These are phyloP conservation scores for Actinomortierella ambigua DNA, from an alignment of 371 early-diverging fungal genomes.

Conservation along the genomic window DNA sequence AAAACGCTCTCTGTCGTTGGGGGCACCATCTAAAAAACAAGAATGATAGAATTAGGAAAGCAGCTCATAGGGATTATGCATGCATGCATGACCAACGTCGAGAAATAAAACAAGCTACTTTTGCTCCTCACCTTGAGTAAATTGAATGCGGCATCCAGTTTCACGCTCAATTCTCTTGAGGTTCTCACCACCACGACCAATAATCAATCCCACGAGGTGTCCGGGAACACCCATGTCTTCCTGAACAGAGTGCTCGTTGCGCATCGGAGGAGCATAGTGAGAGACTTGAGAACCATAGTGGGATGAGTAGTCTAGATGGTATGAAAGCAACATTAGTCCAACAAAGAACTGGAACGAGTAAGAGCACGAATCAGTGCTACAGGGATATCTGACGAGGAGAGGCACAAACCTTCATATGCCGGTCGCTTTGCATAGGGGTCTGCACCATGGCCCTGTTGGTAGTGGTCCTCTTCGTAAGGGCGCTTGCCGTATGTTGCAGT, in stretches of 20 bases:
- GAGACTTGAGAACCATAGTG: constrained; percentile 45
- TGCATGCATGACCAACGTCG: neutral
- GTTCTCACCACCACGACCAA: constrained; percentile 85
- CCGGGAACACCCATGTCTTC: constrained; percentile 66
- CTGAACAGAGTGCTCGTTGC: constrained; percentile 42
- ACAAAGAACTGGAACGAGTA: neutral
- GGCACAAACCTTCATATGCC: constrained; percentile 14
- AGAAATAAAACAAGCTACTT: neutral
- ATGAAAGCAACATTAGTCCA: neutral
- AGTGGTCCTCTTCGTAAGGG: constrained; percentile 43
- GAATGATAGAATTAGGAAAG: neutral
- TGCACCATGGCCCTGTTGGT: constrained; percentile 30
- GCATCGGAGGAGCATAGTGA: constrained; percentile 47
- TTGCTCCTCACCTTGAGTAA: constrained; percentile 58
- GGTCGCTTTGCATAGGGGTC: constrained; percentile 21
- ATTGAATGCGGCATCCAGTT: constrained; percentile 74
- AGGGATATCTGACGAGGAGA: neutral
- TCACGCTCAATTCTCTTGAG: constrained; percentile 78
- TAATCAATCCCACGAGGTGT: constrained; percentile 81
- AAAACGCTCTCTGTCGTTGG: constrained; percentile 38
- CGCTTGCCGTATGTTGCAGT: constrained; percentile 15
- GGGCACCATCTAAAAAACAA: constrained; percentile 23
- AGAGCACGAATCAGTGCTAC: neutral
- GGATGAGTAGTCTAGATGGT: neutral
- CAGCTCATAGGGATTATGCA: neutral